Base-by-base conservation (phyloP, 805 yeast species). In the Candida rishiriensis region DNA sequence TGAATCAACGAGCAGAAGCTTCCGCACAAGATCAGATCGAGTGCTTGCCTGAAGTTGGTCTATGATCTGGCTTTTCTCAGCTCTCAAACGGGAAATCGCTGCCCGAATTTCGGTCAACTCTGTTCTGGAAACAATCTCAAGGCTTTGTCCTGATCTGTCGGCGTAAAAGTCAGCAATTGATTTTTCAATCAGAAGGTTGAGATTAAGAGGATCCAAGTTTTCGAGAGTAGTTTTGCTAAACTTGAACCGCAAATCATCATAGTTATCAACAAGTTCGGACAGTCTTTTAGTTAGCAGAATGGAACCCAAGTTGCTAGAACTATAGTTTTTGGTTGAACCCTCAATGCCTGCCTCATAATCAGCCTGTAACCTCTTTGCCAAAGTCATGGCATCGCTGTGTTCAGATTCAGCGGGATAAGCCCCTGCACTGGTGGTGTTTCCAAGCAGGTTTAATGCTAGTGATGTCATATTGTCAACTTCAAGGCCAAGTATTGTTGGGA, bases 151-250 rank as follows among this genome's bases (percentile, higher is more conserved):
- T 3, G 26, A 16, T 9, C 15, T 38, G 35, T 43, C 38, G 3
- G 40, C 36, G 34, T 49, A 46, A 29, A 49, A 51, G 21, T 53
- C 51, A 10, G 57, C 42, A 13, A 55, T 40, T 1, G 54, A 47
- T 21, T 47, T 44, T 35, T 55, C 59, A 21, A 53, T 51, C 35
- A 52, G 29, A 1, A 51, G 13, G 39, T 51, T 55, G 12, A 55
- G 34, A 34, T 35, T 42, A 6, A 49, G 37, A 10, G 54, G 30
- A 39, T 44, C 43, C 29, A 44, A 30, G n/a, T 38, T 33, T 5
- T 44, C 33, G 28, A 47, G 44, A 29, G 34, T 18, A 2, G 37
- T 40, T 1, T 18, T 21, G 34, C 55, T 51, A 37, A 53, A 44
- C 38, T 41, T 31, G 34, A 47, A 50, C 7, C 38, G 36, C 14